Evolutionary conservation across 2,329 filamentous ascomycete genomes (phyloP), one percentile per base, ranked within the genome.

Genomic region (Claviceps paspali): DNA sequence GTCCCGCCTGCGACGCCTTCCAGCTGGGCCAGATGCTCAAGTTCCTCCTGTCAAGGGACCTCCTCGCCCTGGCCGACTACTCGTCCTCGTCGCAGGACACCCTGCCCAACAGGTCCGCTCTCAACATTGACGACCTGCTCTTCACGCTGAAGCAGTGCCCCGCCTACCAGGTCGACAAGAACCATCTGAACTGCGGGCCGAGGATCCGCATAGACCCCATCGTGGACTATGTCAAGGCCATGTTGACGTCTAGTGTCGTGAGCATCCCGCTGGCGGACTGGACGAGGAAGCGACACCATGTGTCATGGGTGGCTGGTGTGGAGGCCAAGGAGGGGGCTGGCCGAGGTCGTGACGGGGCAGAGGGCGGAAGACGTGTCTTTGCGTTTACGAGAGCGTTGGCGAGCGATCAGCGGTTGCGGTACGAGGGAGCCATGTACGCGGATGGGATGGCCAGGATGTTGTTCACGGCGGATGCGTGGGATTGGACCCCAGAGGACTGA

Each of bases 11-110:
- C 53, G 82, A 87, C 57, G 77, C 75, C 2, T 87, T 80, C 49
- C 82, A 87, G 55, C 68, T 87, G 1, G 82, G 81, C 17, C 79
- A 86, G 56, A 82, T 82, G 66, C 58, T 84, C 44, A 76, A 75
- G 45, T 86, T 86, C 55, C 69, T 86, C 26, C 59, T 64, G 11
- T 66, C 67, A 45, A 73, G 74, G 45, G 65, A 69, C 21, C 69
- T 82, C 0, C 49, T 84, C 4, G 70, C 67, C 27, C 56, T 83
- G 1, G 61, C 68, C 6, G 68, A 75, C 49, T 74, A 73, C 43
- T 64, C 67, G 26, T 61, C 68, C 1, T 48, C 52, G 2, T 68
- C 68, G 1, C 49, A 68, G 5, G 59, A 64, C 32, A 40, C 48
- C 18, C 50, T 70, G 6, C 62, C 59, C 3, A 63, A 70, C 41